A percentile compares a stretch with the other conserved stretches of the same genome.
phyloP scores from a whole-genome alignment of 2,329 filamentous ascomycete species.

The Trichoderma sp. region DNA sequence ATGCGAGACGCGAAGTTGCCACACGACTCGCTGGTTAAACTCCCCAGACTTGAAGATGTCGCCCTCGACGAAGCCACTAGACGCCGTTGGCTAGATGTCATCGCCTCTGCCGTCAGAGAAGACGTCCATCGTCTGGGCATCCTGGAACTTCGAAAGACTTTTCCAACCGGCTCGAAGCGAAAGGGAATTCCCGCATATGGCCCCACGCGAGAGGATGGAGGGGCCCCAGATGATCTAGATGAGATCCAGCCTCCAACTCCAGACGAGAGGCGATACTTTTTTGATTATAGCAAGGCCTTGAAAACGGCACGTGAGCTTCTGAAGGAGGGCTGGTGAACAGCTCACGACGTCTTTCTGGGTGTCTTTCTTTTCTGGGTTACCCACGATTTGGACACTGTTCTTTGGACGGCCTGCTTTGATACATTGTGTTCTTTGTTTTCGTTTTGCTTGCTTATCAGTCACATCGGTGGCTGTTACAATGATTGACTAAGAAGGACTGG shows the following conservation, averaged over 20 bases:
- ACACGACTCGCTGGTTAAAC: constrained; percentile 30
- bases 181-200: not conserved
- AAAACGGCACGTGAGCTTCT: not conserved
- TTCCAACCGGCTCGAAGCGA: not conserved
- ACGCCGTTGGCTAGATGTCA: not conserved
- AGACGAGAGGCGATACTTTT: not conserved
- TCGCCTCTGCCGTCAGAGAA: not conserved
- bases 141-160: not conserved
- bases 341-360: not conserved
- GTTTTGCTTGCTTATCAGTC: not conserved
- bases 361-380: not conserved
- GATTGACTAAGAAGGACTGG: not conserved
- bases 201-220: constrained; percentile 15
- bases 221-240: constrained; percentile 23
- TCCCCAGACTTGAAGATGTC: constrained; percentile 29
- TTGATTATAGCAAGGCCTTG: not conserved
- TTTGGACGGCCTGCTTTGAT: not conserved
- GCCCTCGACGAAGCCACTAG: not conserved
- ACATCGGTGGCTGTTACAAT: not conserved
- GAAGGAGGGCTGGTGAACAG: not conserved
- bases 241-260: constrained; percentile 21
- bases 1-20: constrained; percentile 30
- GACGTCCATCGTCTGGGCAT: not conserved
- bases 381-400: not conserved
- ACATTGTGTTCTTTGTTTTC: not conserved